Conservation (phyloP, 2,329 filamentous ascomycete genomes). For the Cladosporium phlei region DNA sequence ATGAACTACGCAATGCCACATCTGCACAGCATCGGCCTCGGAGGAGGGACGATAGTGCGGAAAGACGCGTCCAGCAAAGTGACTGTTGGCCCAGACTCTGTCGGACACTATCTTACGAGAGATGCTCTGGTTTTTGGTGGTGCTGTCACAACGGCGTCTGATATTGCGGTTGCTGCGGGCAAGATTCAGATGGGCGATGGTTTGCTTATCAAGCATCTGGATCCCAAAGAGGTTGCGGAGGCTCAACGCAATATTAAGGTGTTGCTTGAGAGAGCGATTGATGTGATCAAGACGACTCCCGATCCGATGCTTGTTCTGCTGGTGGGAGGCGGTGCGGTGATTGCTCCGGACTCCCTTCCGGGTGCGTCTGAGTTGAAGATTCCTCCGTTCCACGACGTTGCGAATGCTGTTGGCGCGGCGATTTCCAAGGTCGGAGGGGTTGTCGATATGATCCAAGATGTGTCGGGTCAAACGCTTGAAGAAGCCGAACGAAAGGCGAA, state of each 20-base stretch:
- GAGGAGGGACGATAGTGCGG: conserved; percentile 49
- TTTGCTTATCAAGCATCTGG: conserved; percentile 18
- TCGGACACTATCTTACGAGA: conserved; percentile 48
- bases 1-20: conserved; percentile 46
- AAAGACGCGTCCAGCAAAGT: conserved; percentile 28
- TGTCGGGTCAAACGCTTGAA: conserved; percentile 38
- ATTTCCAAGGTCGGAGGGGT: conserved; percentile 53
- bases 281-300: conserved; percentile 54
- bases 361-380: conserved; percentile 49
- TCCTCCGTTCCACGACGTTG: conserved; percentile 51
- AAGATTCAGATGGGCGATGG: conserved; percentile 25
- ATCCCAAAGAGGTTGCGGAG: conserved; percentile 19
- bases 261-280: conserved; percentile 50
- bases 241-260: conserved; percentile 38
- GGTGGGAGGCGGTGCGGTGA: conserved; percentile 54
- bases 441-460: conserved; percentile 48
- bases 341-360: conserved; percentile 45
- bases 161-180: conserved; percentile 42
- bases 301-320: conserved; percentile 50
- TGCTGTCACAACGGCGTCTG: conserved; percentile 48
- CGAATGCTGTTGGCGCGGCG: conserved; percentile 58
- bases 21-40: conserved; percentile 52
- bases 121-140: conserved; percentile 53
- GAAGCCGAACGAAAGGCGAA: conserved; percentile 38
- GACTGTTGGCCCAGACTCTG: conserved; percentile 53